Evolutionary conservation across 2,329 filamentous ascomycete species (phyloP).

Genomic region (Trichoderma lentiforme): DNA sequence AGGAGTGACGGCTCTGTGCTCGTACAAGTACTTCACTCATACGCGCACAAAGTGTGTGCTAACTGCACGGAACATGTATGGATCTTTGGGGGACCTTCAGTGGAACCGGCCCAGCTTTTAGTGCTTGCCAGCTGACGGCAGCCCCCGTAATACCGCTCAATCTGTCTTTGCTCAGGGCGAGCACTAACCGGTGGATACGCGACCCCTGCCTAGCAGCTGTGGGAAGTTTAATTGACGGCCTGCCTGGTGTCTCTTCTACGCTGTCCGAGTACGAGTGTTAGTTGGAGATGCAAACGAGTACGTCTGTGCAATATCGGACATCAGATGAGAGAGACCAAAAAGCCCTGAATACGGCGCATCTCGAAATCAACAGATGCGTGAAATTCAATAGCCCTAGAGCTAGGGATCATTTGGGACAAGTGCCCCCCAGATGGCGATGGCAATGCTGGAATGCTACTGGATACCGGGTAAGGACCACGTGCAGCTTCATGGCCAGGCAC

Average conservation of each 20-base stretch:
- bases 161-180: slow-evolving; percentile 1
- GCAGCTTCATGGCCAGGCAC: slow-evolving; percentile 6
- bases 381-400: background rate
- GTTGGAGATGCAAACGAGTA: background rate
- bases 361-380: background rate
- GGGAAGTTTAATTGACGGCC: background rate
- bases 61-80: background rate
- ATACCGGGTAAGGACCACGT: slow-evolving; percentile 9
- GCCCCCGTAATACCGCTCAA: slow-evolving; percentile 4
- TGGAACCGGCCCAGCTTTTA: slow-evolving; percentile 10
- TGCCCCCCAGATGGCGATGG: background rate
- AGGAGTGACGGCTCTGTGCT: background rate
- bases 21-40: background rate
- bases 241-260: background rate
- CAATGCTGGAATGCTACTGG: background rate
- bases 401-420: background rate
- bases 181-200: background rate
- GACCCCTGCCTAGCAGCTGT: background rate
- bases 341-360: background rate
- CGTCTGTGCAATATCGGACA: background rate
- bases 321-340: background rate
- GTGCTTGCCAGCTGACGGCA: slow-evolving; percentile 2
- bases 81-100: slow-evolving; percentile 14
- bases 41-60: background rate
- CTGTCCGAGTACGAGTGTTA: slow-evolving; percentile 5